phyloP scores from a whole-genome alignment of 2,329 filamentous ascomycete genomes.

The Tothia fuscella region DNA sequence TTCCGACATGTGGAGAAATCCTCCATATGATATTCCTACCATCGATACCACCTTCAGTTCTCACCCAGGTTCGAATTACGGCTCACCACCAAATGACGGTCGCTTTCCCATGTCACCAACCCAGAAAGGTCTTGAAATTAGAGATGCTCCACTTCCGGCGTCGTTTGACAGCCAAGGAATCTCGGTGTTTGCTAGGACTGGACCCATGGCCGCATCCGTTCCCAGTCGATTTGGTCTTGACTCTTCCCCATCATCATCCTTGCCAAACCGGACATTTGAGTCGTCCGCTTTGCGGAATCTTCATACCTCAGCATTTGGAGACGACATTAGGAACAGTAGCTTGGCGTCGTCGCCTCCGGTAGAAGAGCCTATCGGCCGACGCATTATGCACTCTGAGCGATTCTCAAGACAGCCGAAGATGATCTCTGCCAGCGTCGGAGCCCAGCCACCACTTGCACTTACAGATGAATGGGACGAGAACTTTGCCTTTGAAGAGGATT shows the following conservation, averaged over 20 bases:
- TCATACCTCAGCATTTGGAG: constrained; percentile 55
- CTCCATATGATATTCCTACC: constrained; percentile 37
- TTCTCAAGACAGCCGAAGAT: constrained; percentile 39
- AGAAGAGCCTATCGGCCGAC: constrained; percentile 49
- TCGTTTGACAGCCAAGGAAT: constrained; percentile 96
- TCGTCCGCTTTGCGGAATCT: constrained; percentile 50
- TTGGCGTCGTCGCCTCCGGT: constrained; percentile 22
- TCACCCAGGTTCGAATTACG: constrained; percentile 54
- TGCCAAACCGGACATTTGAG: constrained; percentile 49
- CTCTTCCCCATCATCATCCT: constrained; percentile 62
- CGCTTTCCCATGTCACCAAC: constrained; percentile 71
- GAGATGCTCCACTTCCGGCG: constrained; percentile 83
- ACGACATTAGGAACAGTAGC: constrained; percentile 45
- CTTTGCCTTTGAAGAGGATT: constrained; percentile 81
- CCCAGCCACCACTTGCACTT: constrained; percentile 28
- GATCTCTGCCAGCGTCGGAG: constrained; percentile 48
- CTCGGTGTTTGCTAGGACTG: constrained; percentile 80
- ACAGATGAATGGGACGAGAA: constrained; percentile 45
- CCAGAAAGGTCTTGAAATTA: constrained; percentile 65
- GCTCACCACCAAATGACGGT: constrained; percentile 65
- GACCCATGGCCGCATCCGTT: constrained; percentile 82
- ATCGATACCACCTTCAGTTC: constrained; percentile 49
- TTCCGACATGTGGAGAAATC: constrained; percentile 22
- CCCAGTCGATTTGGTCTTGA: constrained; percentile 86
- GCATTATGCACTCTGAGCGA: constrained; percentile 54